Evolutionary conservation across 1,284 basidiomycete species (phyloP), one percentile per base, ranked within the genome.

Genomic region (Leccinum brunneo-olivaceum): DNA sequence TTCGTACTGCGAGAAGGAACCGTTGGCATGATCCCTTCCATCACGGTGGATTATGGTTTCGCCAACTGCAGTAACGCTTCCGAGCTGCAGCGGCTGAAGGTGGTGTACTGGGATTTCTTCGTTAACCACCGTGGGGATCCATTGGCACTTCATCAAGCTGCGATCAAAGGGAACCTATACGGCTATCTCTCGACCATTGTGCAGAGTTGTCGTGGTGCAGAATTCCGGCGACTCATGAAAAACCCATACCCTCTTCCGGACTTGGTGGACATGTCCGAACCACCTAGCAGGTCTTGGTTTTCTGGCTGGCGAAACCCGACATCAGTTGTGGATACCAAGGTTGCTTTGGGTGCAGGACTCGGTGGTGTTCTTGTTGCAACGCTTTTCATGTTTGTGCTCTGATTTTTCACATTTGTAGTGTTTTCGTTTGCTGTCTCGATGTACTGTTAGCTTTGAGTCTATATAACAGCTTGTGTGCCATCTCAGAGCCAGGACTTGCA

Each of bases 41-140:
- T 32, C 34, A 5, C 11, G 23, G 19, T 35, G n/a, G 39, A 45
- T 12, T 45, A 45, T 21, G 39, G 43, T 5, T 45, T 45, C 18
- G 7, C 30, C 12, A 45, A 45, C 6, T 43, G 44, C 10, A 14
- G n/a, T 15, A 30, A 43, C 28, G 27, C 3, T 5, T 19, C 33
- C 10, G 43, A 45, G 33, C n/a, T 2, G 11, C 33, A 6, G 11
- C 24, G 43, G 7, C 16, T 45, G 14, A 35, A 25, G 21, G 35
- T n/a, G 5, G 33, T 41, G 14, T 44, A 44, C 39, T 34, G 29
- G 12, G 27, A 12, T 4, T 44, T 44, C 21, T 44, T 44, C 12
- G 11, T 21, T 6, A 14, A 7, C 4, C 33, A 35, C 11, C 5
- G 20, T 6, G 43, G 39, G 8, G 39, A 45, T 11, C 39, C 43